Evolutionary conservation across 176 grass and related monocot species (phyloP).

Genomic region (Cenchrus fungigraminus): DNA sequence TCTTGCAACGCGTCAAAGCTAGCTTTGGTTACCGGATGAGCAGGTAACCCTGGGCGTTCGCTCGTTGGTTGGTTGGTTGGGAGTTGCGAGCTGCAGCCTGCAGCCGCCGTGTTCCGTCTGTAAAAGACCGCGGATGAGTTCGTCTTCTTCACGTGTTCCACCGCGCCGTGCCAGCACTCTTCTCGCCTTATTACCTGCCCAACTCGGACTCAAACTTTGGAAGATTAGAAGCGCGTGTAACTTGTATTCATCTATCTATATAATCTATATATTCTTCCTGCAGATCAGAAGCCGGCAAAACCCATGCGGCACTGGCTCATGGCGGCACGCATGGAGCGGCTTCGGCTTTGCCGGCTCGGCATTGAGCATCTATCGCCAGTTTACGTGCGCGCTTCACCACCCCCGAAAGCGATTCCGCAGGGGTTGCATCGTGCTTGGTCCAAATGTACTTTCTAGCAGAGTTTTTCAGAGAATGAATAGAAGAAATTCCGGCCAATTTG

Average conservation of each 20-base stretch:
- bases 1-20: neutral
- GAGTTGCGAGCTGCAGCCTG: neutral
- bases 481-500: neutral
- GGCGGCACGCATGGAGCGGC: neutral
- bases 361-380: neutral
- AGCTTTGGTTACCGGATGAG: neutral
- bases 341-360: slow-evolving; percentile 13
- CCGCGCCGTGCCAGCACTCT: neutral
- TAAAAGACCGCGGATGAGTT: slow-evolving; percentile 19
- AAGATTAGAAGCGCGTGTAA: neutral
- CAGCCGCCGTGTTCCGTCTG: neutral
- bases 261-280: neutral
- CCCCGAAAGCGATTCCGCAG: neutral
- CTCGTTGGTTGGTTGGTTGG: slow-evolving; percentile 32
- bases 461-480: neutral
- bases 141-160: slow-evolving; percentile 53
- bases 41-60: slow-evolving; percentile 3
- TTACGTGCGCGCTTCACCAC: slow-evolving; percentile 7
- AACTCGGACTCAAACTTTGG: slow-evolving; percentile 31
- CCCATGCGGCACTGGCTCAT: neutral
- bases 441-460: neutral
- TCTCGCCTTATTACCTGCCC: neutral
- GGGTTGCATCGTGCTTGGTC: neutral
- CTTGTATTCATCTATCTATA: neutral
- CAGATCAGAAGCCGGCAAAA: neutral